Conservation (phyloP, 2,329 filamentous ascomycete genomes). For the Aspergillus fumigatus region DNA sequence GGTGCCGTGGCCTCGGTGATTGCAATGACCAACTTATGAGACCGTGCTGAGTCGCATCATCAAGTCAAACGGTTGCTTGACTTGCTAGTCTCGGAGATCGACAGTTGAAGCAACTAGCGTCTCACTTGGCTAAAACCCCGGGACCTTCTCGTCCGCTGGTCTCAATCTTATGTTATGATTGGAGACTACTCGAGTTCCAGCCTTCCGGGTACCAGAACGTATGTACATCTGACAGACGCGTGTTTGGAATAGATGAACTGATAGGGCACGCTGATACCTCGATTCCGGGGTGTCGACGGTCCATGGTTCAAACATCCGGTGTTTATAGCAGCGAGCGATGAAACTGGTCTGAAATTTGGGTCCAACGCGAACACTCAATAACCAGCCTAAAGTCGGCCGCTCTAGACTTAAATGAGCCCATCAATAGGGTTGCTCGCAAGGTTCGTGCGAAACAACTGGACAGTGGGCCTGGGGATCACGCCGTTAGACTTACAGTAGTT, state of each 20-base stretch:
- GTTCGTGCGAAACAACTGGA: neutral
- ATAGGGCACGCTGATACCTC: neutral
- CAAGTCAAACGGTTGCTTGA: neutral
- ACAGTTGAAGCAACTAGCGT: neutral
- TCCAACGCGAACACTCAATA: neutral
- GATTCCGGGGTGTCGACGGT: neutral
- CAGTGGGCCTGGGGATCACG: no score
- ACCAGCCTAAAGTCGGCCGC: neutral
- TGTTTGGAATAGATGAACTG: neutral
- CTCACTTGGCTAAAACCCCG: neutral
- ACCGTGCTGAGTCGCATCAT: neutral
- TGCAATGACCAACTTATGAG: neutral
- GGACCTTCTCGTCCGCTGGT: neutral
- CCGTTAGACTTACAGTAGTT: no score
- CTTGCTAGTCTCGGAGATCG: neutral
- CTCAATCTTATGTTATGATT: neutral
- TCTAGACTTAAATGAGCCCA: neutral
- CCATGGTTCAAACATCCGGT: neutral
- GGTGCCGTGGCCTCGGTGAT: neutral
- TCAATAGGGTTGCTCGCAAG: neutral
- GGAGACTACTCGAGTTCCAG: no score
- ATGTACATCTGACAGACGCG: neutral
- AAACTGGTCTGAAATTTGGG: neutral
- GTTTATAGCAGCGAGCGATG: neutral
- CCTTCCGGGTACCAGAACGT: no score